Evolutionary conservation across 2,329 filamentous ascomycete species (phyloP).

Genomic region (Fusarium zealandicum): DNA sequence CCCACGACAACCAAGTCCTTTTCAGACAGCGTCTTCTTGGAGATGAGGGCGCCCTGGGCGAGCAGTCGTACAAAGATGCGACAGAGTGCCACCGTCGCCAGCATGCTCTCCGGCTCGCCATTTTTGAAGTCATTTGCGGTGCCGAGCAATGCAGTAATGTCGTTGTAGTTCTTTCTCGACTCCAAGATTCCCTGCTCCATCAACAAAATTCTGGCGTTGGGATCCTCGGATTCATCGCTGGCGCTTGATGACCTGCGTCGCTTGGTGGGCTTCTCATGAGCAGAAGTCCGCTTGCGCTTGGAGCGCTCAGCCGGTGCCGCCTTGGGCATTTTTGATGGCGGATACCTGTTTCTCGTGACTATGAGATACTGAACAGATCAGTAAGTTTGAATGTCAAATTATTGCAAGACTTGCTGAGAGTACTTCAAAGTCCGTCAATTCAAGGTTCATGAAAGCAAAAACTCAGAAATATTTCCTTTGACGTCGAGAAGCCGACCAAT

Average conservation of each 20-base stretch:
- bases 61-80: slow-evolving; percentile 85
- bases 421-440: slow-evolving; percentile 19
- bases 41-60: slow-evolving; percentile 73
- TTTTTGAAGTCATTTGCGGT: slow-evolving; percentile 57
- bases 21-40: slow-evolving; percentile 70
- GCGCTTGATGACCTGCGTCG: slow-evolving; percentile 57
- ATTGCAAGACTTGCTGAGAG: neutral
- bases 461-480: slow-evolving; percentile 44
- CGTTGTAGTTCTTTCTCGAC: slow-evolving; percentile 91
- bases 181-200: slow-evolving; percentile 84
- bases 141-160: slow-evolving; percentile 76
- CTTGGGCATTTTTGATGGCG: slow-evolving; percentile 39
- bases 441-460: slow-evolving; percentile 32
- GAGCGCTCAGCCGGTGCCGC: slow-evolving; percentile 42
- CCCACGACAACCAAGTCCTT: slow-evolving; percentile 76
- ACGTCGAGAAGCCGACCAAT: slow-evolving; percentile 43
- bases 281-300: slow-evolving; percentile 61
- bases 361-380: neutral
- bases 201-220: slow-evolving; percentile 71
- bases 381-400: neutral
- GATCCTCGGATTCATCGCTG: slow-evolving; percentile 59
- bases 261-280: slow-evolving; percentile 57
- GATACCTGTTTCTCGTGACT: neutral
- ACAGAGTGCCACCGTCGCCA: slow-evolving; percentile 82
- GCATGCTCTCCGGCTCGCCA: slow-evolving; percentile 61